Evolutionary conservation across 1,284 basidiomycete species (phyloP).

Genomic region (Austropuccinia psidii): DNA sequence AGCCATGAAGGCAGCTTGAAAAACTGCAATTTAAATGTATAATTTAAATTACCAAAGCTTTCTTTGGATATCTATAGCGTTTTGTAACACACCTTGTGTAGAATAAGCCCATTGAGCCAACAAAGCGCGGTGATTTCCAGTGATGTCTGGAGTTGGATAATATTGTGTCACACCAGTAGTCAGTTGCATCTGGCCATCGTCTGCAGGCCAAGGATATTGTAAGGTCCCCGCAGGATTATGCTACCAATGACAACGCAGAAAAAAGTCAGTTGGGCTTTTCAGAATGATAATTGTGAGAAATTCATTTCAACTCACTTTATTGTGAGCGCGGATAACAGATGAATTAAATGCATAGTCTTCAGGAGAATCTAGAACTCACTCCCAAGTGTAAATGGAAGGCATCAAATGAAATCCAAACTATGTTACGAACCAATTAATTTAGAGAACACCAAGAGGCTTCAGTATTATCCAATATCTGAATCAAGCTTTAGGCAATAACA

Average conservation of each 20-base stretch:
- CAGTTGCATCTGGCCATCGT: constrained; percentile 40
- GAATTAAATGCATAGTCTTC: constrained; percentile 59
- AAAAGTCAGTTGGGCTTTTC: no score
- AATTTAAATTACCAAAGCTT: constrained; percentile 45
- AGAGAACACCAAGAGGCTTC: not conserved
- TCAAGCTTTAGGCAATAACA: not conserved
- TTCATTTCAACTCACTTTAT: constrained; percentile 51
- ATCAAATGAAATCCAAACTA: constrained; percentile 61
- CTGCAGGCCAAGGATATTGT: constrained; percentile 41
- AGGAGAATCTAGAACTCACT: constrained; percentile 54
- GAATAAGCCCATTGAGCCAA: constrained; percentile 39
- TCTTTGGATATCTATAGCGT: constrained; percentile 44
- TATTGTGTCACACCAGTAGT: constrained; percentile 38
- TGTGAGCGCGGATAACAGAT: constrained; percentile 56
- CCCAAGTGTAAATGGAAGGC: constrained; percentile 60
- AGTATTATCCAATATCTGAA: no score
- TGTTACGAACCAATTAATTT: not conserved
- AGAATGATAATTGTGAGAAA: no score
- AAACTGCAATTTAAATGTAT: constrained; percentile 54
- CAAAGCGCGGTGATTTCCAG: constrained; percentile 2
- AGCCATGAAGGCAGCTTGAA: constrained; percentile 55
- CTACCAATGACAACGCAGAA: constrained; percentile 1
- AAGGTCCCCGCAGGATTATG: constrained; percentile 42
- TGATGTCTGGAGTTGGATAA: constrained; percentile 35
- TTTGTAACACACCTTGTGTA: constrained; percentile 46